Evolutionary conservation across 2,329 filamentous ascomycete genomes (phyloP).

Genomic region (Fusarium nodosum): DNA sequence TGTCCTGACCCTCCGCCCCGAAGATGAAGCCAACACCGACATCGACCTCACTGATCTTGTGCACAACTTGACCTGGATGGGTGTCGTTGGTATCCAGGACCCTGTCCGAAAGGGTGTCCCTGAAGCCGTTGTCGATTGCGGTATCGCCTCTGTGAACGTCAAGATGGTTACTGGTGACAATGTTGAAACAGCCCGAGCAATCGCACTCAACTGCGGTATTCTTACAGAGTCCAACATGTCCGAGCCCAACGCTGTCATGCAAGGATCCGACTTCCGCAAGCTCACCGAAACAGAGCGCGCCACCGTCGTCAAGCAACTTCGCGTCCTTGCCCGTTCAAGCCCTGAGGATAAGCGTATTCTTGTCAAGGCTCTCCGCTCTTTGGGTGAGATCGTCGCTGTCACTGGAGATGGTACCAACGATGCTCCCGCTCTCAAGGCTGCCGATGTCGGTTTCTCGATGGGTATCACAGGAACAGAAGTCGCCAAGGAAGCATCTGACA

Average conservation of each 20-base stretch:
- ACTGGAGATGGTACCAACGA: conserved; percentile 78
- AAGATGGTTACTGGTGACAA: conserved; percentile 72
- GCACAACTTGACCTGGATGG: conserved; percentile 56
- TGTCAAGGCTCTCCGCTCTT: conserved; percentile 72
- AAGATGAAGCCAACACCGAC: conserved; percentile 64
- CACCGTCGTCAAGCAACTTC: conserved; percentile 71
- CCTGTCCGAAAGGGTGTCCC: conserved; percentile 74
- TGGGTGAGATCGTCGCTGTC: conserved; percentile 76
- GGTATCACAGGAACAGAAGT: conserved; percentile 76
- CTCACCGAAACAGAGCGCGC: conserved; percentile 63
- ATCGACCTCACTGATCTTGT: conserved; percentile 67
- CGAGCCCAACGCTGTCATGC: conserved; percentile 62
- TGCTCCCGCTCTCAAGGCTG: conserved; percentile 74
- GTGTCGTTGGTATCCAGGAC: conserved; percentile 74
- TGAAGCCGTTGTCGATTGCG: conserved; percentile 72
- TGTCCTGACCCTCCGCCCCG: conserved; percentile 70
- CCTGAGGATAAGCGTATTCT: conserved; percentile 78
- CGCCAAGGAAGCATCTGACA: conserved; percentile 74
- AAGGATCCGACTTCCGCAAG: conserved; percentile 68
- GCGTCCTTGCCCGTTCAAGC: conserved; percentile 76
- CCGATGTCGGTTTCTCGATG: conserved; percentile 78
- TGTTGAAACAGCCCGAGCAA: conserved; percentile 60
- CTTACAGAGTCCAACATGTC: conserved; percentile 71
- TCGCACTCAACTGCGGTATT: conserved; percentile 60
- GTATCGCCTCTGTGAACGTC: conserved; percentile 74